These are phyloP conservation scores for Kazachstania viticola DNA, from an alignment of 805 yeast genomes.

Conservation along the genomic window DNA sequence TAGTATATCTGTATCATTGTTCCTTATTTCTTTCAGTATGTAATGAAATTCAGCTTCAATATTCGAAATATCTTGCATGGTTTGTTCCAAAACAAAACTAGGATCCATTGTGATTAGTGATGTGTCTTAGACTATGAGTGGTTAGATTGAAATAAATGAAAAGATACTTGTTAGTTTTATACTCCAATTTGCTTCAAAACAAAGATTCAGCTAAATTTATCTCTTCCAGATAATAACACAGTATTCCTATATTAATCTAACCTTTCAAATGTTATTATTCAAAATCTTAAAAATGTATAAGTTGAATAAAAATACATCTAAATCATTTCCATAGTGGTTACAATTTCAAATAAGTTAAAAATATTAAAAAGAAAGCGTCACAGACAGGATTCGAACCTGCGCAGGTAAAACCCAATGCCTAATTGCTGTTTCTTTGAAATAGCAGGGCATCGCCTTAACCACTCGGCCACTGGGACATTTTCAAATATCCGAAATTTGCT, in stretches of 20 bases:
- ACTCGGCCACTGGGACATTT: slow-evolving; percentile 72
- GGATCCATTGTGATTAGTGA: slow-evolving; percentile 57
- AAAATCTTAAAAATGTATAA: too few relatives aligned
- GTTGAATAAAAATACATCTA: background rate
- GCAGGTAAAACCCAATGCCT: slow-evolving; percentile 88
- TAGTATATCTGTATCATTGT: slow-evolving; percentile 52
- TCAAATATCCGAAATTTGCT: too few relatives aligned
- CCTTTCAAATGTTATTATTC: too few relatives aligned
- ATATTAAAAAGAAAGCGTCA: slow-evolving; percentile 57
- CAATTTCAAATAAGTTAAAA: background rate
- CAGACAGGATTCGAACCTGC: slow-evolving; percentile 99
- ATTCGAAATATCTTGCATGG: slow-evolving; percentile 63
- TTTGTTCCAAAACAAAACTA: slow-evolving; percentile 68
- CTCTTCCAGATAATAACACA: too few relatives aligned
- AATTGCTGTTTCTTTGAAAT: slow-evolving; percentile 36
- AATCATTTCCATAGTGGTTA: background rate
- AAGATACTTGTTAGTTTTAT: too few relatives aligned
- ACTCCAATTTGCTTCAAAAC: background rate
- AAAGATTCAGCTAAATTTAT: too few relatives aligned
- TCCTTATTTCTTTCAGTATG: slow-evolving; percentile 64
- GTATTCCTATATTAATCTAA: too few relatives aligned
- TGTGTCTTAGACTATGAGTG: background rate
- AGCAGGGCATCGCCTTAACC: slow-evolving; percentile 93
- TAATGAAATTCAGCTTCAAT: slow-evolving; percentile 81
- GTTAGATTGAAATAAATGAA: too few relatives aligned